phyloP scores from a whole-genome alignment of 176 grass and related monocot genomes.

The Dactylis glomerata region DNA sequence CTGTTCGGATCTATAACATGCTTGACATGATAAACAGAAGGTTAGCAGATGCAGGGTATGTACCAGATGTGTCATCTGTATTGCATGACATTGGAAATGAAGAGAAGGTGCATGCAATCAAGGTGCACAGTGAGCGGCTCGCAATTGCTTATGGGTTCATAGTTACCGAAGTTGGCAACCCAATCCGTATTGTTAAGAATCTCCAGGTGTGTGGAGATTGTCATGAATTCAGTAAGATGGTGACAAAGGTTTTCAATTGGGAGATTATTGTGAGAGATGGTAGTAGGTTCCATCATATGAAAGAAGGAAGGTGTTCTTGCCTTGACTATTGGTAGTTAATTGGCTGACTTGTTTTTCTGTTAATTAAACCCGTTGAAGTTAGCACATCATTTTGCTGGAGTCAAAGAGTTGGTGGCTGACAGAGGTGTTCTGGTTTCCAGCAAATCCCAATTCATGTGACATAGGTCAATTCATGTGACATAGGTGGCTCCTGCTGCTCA shows the following conservation, averaged over 20 bases:
- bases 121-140: constrained; percentile 68
- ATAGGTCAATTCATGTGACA: too few relatives aligned
- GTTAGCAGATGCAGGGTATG: constrained; percentile 59
- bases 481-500: neutral
- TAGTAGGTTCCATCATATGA: constrained; percentile 75
- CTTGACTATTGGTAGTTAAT: constrained; percentile 65
- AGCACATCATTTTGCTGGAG: neutral
- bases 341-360: neutral
- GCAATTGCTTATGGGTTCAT: constrained; percentile 74
- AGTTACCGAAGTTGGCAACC: constrained; percentile 35
- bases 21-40: constrained; percentile 57
- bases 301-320: constrained; percentile 63
- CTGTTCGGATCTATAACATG: constrained; percentile 44
- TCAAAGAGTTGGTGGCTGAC: neutral
- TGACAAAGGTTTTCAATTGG: constrained; percentile 58
- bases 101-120: constrained; percentile 63
- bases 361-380: neutral
- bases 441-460: neutral
- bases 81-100: constrained; percentile 77
- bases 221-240: constrained; percentile 76
- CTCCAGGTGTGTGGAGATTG: constrained; percentile 72
- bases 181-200: constrained; percentile 79
- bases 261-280: constrained; percentile 75
- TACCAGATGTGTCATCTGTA: constrained; percentile 61
- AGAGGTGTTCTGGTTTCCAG: neutral